A percentile compares a stretch with the other conserved stretches of the same genome.
Evolutionary conservation across 352 stramenopile species (phyloP).

Genomic region (Peronosclerospora sorghi): DNA sequence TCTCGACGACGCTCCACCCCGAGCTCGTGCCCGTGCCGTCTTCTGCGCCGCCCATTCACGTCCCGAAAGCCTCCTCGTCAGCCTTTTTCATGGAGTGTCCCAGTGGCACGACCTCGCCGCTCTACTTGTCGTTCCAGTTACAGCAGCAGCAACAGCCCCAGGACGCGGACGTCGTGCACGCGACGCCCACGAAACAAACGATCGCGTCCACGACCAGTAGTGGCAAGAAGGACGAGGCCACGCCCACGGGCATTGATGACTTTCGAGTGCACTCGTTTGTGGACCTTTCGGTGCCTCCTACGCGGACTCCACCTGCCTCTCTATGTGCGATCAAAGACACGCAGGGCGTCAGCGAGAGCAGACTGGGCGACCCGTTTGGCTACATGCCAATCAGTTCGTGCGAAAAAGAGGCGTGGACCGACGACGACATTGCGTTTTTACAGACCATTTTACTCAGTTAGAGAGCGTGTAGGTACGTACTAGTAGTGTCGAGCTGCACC

Average conservation of each 20-base stretch:
- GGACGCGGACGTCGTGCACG: neutral
- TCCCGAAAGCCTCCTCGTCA: conserved; percentile 15
- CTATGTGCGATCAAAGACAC: conserved; percentile 8
- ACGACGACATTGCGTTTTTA: conserved; percentile 75
- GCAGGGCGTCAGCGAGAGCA: conserved; percentile 19
- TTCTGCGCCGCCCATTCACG: conserved; percentile 29
- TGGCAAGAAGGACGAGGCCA: conserved; percentile 14
- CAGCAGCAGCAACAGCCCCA: neutral
- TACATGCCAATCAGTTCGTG: conserved; percentile 38
- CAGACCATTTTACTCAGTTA: conserved; percentile 60
- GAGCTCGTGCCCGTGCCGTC: neutral
- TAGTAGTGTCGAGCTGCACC: conserved; percentile 1
- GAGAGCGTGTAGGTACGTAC: too few relatives aligned
- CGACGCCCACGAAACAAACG: neutral
- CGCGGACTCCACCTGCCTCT: neutral
- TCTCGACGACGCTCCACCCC: conserved; percentile 3
- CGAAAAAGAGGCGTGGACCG: conserved; percentile 59
- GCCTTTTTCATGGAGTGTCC: conserved; percentile 4
- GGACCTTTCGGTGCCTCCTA: conserved; percentile 14
- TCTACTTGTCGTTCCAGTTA: conserved; percentile 12
- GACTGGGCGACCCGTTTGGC: conserved; percentile 24
- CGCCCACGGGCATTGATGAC: conserved; percentile 51
- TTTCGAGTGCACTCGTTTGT: conserved; percentile 48
- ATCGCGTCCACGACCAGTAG: neutral
- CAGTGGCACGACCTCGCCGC: conserved; percentile 4